Percentiles rank a stretch among this genome's conserved stretches.
Evolutionary conservation across 805 yeast species (phyloP).

Genomic region (Candida insectalens): DNA sequence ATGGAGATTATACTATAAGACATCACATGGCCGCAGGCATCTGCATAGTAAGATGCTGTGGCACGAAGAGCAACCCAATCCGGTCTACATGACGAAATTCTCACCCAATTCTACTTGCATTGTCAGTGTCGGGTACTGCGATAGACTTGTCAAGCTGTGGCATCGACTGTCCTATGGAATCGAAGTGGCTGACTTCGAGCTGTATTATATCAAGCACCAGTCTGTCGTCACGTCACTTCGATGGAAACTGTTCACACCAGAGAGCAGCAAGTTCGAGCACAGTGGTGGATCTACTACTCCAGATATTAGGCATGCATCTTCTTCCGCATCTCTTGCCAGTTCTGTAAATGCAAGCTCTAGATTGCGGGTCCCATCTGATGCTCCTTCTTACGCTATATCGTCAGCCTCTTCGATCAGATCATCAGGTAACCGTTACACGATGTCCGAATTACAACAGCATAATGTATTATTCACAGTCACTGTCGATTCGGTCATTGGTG

Average conservation of each 20-base stretch:
- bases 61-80: conserved; percentile 47
- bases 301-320: not conserved
- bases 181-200: conserved; percentile 54
- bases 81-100: conserved; percentile 46
- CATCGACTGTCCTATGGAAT: conserved; percentile 59
- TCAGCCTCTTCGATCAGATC: not conserved
- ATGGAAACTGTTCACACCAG: conserved; percentile 39
- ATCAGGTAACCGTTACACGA: not conserved
- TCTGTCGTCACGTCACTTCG: conserved; percentile 43
- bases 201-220: conserved; percentile 61
- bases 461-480: conserved; percentile 59
- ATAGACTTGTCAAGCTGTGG: conserved; percentile 70
- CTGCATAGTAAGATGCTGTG: conserved; percentile 26
- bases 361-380: not conserved
- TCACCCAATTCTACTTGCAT: conserved; percentile 63
- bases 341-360: not conserved
- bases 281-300: not conserved
- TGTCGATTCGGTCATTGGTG: conserved; percentile 46
- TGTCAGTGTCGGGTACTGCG: conserved; percentile 54
- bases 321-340: not conserved
- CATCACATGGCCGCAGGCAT: conserved; percentile 5
- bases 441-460: conserved; percentile 22
- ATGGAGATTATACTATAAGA: conserved; percentile 34
- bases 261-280: too few relatives aligned
- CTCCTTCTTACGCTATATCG: not conserved